A percentile compares a stretch with the other conserved stretches of the same genome.
These are phyloP conservation scores for Cyberlindnera xishuangbannaensis DNA, from an alignment of 805 yeast genomes.

Conservation along the genomic window DNA sequence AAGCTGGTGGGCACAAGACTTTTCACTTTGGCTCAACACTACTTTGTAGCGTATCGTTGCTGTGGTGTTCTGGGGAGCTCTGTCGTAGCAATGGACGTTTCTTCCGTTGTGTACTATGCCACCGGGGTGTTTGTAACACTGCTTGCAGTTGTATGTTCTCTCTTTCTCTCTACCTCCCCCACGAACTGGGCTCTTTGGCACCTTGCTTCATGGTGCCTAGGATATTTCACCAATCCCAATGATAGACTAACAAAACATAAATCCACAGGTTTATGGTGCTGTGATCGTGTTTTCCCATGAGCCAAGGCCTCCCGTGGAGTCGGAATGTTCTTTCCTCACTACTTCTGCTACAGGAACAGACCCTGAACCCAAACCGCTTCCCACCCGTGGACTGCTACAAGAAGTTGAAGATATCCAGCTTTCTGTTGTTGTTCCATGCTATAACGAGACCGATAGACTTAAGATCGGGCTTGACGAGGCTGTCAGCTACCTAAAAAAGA, in stretches of 20 bases:
- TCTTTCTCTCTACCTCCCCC: too few species aligned
- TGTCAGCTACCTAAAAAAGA: conserved; percentile 42
- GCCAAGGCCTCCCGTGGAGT: conserved; percentile 50
- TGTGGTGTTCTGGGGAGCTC: too few species aligned
- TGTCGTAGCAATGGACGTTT: too few species aligned
- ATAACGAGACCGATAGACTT: conserved; percentile 74
- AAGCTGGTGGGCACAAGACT: too few species aligned
- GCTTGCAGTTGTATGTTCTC: conserved; percentile 4
- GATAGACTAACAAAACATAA: not conserved
- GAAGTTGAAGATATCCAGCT: conserved; percentile 40
- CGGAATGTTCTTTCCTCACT: conserved; percentile 49
- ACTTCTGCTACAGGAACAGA: conserved; percentile 25
- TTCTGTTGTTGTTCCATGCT: conserved; percentile 90
- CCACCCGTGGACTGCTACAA: conserved; percentile 13
- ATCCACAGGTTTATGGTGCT: conserved; percentile 11
- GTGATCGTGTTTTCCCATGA: conserved; percentile 46
- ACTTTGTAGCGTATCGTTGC: too few species aligned
- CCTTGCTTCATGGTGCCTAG: too few species aligned
- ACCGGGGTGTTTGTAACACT: too few species aligned
- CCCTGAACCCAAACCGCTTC: conserved; percentile 31
- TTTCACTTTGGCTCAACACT: too few species aligned
- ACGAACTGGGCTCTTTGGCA: too few species aligned
- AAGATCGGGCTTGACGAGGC: conserved; percentile 68
- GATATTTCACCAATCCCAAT: not conserved
- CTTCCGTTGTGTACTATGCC: too few species aligned